Base-by-base conservation (phyloP, 2,329 filamentous ascomycete species). In the Cercospora brassicicola region DNA sequence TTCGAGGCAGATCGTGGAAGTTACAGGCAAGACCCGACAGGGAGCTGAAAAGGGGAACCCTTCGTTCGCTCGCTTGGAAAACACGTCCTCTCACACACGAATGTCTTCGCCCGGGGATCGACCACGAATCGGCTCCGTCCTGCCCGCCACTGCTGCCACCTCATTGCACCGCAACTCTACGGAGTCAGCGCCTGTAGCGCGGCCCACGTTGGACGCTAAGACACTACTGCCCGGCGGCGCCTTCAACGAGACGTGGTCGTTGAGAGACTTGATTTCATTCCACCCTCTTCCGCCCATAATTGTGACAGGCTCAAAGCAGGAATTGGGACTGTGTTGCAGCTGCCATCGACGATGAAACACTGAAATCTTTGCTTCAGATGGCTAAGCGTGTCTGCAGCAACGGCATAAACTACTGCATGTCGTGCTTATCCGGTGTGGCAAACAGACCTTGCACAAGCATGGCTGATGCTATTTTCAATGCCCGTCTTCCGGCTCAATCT, bases 1-100 rank as follows among this genome's bases (percentile, higher is more conserved):
- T 62, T 30, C 28, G 51, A 65, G 64, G 62, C 65, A 62, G 64
- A 60, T 59, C 61, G 42, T 60, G 64, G 64, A 62, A 67, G 48
- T 36, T 42, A 39, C 18, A 18, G 53, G 36, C 55, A 23, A 23
- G 53, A 45, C 60, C 26, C 9, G 62, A 39, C 39, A 67, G 59
- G 61, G 60, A 63, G 60, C n/a, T 10, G 48, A 30, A 57, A 39
- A 55, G 51, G 48, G 51, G 45, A 33, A 36, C 18, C 45, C 18
- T 55, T 18, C 61, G 26, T 23, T 33, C 48, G 51, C 51, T 61
- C 60, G 59, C 65, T 63, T 56, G 61, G 53, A 56, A 30, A 10
- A 36, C 31, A 23, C 28, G 23, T 28, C 23, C 28, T 39, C 56
- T 42, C 59, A 28, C 62, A 53, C 51, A 51, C 45, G 45, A 51